Evolutionary conservation across 192 early-diverging fungal species (phyloP).

Genomic region (Mycoemilia scoparia): DNA sequence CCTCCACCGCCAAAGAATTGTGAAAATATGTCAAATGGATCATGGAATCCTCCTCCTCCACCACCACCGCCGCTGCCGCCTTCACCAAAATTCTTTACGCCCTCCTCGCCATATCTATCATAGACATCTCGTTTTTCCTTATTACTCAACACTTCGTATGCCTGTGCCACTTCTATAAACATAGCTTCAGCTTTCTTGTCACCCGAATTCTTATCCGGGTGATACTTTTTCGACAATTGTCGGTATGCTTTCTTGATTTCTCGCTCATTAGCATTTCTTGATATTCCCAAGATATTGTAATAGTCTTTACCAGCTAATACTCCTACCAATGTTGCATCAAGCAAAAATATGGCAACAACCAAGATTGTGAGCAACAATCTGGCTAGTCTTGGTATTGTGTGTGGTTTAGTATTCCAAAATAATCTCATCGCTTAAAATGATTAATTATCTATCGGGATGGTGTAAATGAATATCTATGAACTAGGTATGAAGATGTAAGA

Average conservation of each 20-base stretch:
- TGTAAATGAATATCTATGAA: too few species aligned
- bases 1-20: constrained; percentile 64
- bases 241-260: constrained; percentile 95
- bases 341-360: constrained; percentile 4
- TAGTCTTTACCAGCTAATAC: constrained; percentile 42
- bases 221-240: constrained; percentile 69
- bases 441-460: too few species aligned
- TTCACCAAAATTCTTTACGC: constrained; percentile 54
- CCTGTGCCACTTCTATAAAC: constrained; percentile 76
- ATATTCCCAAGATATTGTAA: constrained; percentile 73
- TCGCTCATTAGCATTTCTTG: constrained; percentile 52
- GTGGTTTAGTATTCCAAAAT: too few species aligned
- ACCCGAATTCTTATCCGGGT: constrained; percentile 74
- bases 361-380: too few species aligned
- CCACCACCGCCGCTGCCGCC: constrained; percentile 20
- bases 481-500: too few species aligned
- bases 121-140: constrained; percentile 82
- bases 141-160: constrained; percentile 85
- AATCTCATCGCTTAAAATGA: too few species aligned
- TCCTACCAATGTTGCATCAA: constrained; percentile 2
- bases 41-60: constrained; percentile 57
- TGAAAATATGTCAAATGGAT: constrained; percentile 96
- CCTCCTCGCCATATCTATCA: constrained; percentile 92
- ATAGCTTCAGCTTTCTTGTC: constrained; percentile 69
- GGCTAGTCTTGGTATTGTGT: too few species aligned